phyloP scores from a whole-genome alignment of 2,329 filamentous ascomycete species.

The Epichloe coenophiala region DNA sequence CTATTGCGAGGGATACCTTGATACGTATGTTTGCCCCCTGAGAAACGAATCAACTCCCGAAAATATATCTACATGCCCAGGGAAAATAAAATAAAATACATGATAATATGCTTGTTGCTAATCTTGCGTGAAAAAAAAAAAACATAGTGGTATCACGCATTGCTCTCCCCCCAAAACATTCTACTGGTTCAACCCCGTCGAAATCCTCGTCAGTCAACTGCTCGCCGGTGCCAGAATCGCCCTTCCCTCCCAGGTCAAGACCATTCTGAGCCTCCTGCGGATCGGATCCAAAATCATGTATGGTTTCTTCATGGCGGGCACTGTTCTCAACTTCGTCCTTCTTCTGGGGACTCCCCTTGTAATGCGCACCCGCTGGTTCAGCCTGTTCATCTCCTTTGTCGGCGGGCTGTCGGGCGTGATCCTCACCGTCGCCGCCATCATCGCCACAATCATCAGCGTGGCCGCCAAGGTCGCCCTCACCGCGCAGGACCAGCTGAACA shows the following conservation, averaged over 20 bases:
- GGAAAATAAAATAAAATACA: too few species aligned
- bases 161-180: constrained; percentile 57
- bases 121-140: neutral
- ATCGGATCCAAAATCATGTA: constrained; percentile 79
- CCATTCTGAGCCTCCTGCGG: constrained; percentile 60
- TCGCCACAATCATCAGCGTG: constrained; percentile 73
- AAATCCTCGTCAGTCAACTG: constrained; percentile 67
- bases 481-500: constrained; percentile 60
- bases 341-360: constrained; percentile 51
- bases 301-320: constrained; percentile 64
- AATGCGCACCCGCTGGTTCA: constrained; percentile 42
- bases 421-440: constrained; percentile 54
- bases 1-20: constrained; percentile 75
- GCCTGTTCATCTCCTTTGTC: constrained; percentile 55
- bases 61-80: too few species aligned
- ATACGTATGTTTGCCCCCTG: constrained; percentile 31
- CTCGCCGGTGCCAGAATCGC: constrained; percentile 73
- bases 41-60: too few species aligned
- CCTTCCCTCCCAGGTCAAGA: constrained; percentile 58
- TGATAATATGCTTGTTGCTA: too few species aligned
- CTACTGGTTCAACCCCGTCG: constrained; percentile 87
- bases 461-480: constrained; percentile 69
- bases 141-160: constrained; percentile 50
- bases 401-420: constrained; percentile 54
- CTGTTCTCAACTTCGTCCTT: constrained; percentile 57